These are phyloP conservation scores for Lachnellula hyalina DNA, from an alignment of 2,329 filamentous ascomycete species.

Conservation along the genomic window DNA sequence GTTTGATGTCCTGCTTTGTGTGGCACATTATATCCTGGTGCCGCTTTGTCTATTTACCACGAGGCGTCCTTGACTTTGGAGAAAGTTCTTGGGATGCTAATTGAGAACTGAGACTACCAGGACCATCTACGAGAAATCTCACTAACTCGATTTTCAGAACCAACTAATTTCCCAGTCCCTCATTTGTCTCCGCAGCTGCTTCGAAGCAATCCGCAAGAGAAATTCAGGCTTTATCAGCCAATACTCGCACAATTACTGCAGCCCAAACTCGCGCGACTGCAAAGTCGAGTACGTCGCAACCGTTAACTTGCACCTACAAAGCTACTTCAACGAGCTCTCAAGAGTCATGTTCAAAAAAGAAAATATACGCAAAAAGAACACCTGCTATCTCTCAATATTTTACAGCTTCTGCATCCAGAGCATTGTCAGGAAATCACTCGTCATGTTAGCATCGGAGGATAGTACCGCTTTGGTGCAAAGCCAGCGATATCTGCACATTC, in stretches of 20 bases:
- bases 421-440: conserved; percentile 6
- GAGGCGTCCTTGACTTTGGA: no score
- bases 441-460: not conserved
- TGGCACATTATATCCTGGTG: no score
- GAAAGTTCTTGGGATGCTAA: not conserved
- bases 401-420: conserved; percentile 16
- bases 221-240: not conserved
- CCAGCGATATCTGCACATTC: conserved; percentile 10
- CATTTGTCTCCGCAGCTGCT: conserved; percentile 15
- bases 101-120: not conserved
- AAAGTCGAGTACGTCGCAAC: conserved; percentile 11
- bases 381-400: conserved; percentile 10
- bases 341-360: conserved; percentile 14
- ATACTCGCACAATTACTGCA: conserved; percentile 1
- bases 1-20: no score
- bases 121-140: not conserved
- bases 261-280: conserved; percentile 1
- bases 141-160: conserved; percentile 6
- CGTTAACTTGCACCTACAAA: not conserved
- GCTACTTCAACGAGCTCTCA: conserved; percentile 9
- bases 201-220: conserved; percentile 12
- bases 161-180: conserved; percentile 19
- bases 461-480: not conserved
- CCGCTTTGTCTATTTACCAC: no score
- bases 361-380: conserved; percentile 7